Percentiles rank a stretch among this genome's conserved stretches.
Evolutionary conservation across 306 rosid species (phyloP).

Genomic region (Cyamopsis tetragonoloba): DNA sequence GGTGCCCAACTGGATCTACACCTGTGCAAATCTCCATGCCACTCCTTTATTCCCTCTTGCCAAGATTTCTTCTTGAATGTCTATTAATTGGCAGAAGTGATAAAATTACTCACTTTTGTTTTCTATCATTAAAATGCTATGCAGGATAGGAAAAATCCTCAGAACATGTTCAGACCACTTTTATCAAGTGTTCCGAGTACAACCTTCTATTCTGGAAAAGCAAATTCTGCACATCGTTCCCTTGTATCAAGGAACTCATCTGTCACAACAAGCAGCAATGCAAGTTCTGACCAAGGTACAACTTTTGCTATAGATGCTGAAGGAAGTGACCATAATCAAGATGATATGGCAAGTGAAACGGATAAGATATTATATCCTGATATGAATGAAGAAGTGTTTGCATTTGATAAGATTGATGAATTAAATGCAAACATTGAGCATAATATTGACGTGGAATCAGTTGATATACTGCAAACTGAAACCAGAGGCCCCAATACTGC

Average conservation of each 20-base stretch:
- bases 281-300: slow-evolving; percentile 67
- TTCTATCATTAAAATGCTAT: slow-evolving; percentile 13
- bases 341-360: slow-evolving; percentile 50
- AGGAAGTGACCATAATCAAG: slow-evolving; percentile 63
- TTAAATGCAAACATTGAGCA: slow-evolving; percentile 37
- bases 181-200: slow-evolving; percentile 87
- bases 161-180: slow-evolving; percentile 86
- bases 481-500: slow-evolving; percentile 30
- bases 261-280: slow-evolving; percentile 79
- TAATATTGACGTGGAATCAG: slow-evolving; percentile 31
- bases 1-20: no score
- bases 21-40: not conserved
- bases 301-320: slow-evolving; percentile 55
- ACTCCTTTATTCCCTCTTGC: not conserved
- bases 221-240: slow-evolving; percentile 56
- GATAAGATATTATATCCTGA: slow-evolving; percentile 52
- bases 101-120: slow-evolving; percentile 6
- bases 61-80: not conserved
- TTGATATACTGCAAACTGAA: slow-evolving; percentile 26
- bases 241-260: slow-evolving; percentile 79
- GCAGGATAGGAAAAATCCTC: slow-evolving; percentile 84
- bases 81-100: not conserved
- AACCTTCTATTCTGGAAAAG: slow-evolving; percentile 61
- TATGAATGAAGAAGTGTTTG: slow-evolving; percentile 59
- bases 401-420: slow-evolving; percentile 69